phyloP scores from a whole-genome alignment of 1,139 yeast genomes.

The Candida buenavistaensis region DNA sequence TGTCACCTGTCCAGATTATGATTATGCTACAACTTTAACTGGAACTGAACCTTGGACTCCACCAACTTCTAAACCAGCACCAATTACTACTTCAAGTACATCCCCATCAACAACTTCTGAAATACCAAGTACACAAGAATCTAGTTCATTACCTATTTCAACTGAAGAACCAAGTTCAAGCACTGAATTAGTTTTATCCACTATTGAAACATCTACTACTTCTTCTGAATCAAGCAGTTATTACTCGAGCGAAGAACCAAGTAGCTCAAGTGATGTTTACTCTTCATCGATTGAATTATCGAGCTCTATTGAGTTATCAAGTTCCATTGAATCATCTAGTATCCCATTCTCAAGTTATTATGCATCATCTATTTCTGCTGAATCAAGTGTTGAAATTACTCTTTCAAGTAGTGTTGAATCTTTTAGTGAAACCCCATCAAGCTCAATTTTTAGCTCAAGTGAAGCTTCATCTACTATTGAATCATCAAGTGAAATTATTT shows the following conservation, averaged over 20 bases:
- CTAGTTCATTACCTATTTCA: neutral
- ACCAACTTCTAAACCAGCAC: constrained; percentile 3
- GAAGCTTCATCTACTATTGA: neutral
- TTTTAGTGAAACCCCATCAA: neutral
- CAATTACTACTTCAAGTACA: neutral
- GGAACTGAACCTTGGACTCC: constrained; percentile 1
- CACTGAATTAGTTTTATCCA: neutral
- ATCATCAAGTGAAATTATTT: no score
- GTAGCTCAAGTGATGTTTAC: neutral
- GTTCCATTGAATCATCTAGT: neutral
- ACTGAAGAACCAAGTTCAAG: constrained; percentile 1
- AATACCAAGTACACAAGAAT: constrained; percentile 1
- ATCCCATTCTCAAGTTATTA: neutral
- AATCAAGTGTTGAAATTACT: neutral
- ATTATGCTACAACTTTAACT: constrained; percentile 7
- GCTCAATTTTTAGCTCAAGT: neutral
- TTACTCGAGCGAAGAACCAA: neutral
- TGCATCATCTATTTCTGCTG: neutral
- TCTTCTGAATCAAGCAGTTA: neutral
- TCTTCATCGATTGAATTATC: neutral
- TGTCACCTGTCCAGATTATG: constrained; percentile 9
- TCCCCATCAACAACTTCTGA: constrained; percentile 5
- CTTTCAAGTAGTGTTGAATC: neutral
- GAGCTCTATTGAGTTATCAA: neutral
- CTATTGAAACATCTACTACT: constrained; percentile 1